Conservation (phyloP, 805 yeast genomes). For the Cyberlindnera lachancei region DNA sequence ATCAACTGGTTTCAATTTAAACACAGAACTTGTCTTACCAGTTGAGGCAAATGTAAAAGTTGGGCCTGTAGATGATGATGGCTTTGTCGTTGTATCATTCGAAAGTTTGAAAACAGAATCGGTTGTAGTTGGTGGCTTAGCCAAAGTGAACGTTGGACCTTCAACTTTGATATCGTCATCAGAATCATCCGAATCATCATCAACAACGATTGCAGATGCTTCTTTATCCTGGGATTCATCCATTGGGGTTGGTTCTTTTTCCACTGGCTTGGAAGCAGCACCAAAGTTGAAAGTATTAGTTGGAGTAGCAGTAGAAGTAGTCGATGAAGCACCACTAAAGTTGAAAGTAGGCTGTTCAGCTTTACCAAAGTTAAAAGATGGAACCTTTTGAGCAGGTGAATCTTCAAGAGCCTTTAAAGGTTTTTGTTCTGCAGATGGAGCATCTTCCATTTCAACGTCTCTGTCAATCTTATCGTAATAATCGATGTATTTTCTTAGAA, state of each 20-base stretch:
- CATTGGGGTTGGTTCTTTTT: conserved; percentile 8
- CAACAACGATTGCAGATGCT: conserved; percentile 4
- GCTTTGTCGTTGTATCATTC: conserved; percentile 10
- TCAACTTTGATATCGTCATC: conserved; percentile 61
- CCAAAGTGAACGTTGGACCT: conserved; percentile 60
- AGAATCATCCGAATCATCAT: conserved; percentile 36
- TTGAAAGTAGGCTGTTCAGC: conserved; percentile 3
- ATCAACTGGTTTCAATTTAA: conserved; percentile 22
- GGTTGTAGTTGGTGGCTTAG: conserved; percentile 38
- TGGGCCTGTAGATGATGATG: conserved; percentile 30
- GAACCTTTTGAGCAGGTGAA: conserved; percentile 5
- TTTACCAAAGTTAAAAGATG: conserved; percentile 9
- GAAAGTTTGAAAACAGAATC: conserved; percentile 44
- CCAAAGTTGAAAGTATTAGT: conserved; percentile 14
- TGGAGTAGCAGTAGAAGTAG: background rate
- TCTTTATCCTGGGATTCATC: conserved; percentile 4
- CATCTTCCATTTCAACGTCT: conserved; percentile 17
- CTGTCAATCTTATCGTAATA: conserved; percentile 37
- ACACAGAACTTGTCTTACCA: conserved; percentile 26
- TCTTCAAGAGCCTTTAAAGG: conserved; percentile 15
- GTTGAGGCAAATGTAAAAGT: conserved; percentile 28
- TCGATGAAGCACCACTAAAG: conserved; percentile 21
- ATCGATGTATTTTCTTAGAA: conserved; percentile 50
- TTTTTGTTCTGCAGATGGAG: conserved; percentile 9
- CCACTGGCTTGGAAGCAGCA: conserved; percentile 12